Percentiles rank a stretch among this genome's conserved stretches.
phyloP scores from a whole-genome alignment of 805 yeast genomes.

The Candida morakotiae region DNA sequence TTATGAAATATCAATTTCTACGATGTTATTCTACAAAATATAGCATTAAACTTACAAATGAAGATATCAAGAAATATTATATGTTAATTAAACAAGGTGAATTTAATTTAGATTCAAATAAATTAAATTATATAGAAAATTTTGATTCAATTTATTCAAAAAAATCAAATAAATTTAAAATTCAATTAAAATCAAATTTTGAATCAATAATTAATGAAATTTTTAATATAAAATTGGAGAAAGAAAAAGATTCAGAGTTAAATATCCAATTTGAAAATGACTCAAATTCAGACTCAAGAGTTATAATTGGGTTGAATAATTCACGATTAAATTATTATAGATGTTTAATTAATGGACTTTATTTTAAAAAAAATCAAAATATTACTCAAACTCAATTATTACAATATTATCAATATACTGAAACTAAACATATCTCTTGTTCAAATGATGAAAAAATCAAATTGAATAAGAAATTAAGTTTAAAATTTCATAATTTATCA shows the following conservation, averaged over 20 bases:
- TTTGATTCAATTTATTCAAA: neutral
- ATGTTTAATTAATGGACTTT: neutral
- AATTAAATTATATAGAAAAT: neutral
- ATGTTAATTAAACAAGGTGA: neutral
- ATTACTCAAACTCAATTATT: neutral
- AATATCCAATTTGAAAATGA: neutral
- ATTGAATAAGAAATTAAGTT: neutral
- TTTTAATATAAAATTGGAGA: neutral
- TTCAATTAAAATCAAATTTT: neutral
- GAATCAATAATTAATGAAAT: slow-evolving; percentile 3
- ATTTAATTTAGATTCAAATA: neutral
- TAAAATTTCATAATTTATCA: slow-evolving; percentile 1
- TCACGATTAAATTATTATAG: neutral
- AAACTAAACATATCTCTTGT: neutral
- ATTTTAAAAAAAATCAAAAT: neutral
- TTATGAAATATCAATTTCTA: too few species aligned
- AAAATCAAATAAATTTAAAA: slow-evolving; percentile 1
- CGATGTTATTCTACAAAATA: neutral
- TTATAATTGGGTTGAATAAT: neutral
- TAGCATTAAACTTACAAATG: slow-evolving; percentile 1
- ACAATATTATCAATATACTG: neutral
- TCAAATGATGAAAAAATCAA: neutral
- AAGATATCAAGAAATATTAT: slow-evolving; percentile 4
- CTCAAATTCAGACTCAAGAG: neutral
- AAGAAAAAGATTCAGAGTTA: too few species aligned